These are phyloP conservation scores for Mycena latifolia DNA, from an alignment of 768 basidiomycete species.

Conservation along the genomic window DNA sequence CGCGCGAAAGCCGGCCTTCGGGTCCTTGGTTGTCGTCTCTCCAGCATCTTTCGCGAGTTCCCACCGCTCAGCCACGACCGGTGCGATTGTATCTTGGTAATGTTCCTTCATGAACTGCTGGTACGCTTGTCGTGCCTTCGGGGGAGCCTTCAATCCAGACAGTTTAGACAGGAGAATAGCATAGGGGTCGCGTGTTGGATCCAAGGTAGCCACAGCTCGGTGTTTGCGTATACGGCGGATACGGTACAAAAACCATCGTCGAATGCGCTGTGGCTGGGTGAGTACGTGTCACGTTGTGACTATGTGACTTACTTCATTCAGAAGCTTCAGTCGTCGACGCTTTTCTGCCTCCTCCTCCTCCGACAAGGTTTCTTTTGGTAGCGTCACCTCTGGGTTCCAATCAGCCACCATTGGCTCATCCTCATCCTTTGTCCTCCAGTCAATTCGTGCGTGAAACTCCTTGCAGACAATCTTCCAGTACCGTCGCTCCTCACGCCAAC, in stretches of 20 bases:
- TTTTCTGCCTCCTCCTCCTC: not conserved
- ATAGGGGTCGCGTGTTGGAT: not conserved
- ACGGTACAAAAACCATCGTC: slow-evolving; percentile 24
- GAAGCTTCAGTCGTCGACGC: not conserved
- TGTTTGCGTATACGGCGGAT: not conserved
- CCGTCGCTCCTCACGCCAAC: not conserved
- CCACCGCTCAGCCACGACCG: not conserved
- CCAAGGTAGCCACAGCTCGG: not conserved
- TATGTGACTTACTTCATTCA: slow-evolving; percentile 6
- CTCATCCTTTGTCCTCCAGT: slow-evolving; percentile 3
- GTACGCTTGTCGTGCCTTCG: slow-evolving; percentile 4
- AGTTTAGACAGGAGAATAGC: not conserved
- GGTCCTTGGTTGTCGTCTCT: not conserved
- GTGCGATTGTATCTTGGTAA: not conserved
- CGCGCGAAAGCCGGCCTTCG: not conserved
- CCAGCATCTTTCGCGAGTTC: not conserved
- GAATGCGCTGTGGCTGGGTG: slow-evolving; percentile 17
- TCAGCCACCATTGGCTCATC: slow-evolving; percentile 2
- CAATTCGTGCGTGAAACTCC: slow-evolving; percentile 9
- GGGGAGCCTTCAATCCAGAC: not conserved
- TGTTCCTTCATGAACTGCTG: slow-evolving; percentile 5
- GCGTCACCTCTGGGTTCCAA: not conserved
- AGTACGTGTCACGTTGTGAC: not conserved
- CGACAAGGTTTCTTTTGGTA: not conserved
- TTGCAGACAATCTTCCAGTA: not conserved